Evolutionary conservation across 768 basidiomycete species (phyloP), one percentile per base, ranked within the genome.

Genomic region (Sarcomyxa edulis): DNA sequence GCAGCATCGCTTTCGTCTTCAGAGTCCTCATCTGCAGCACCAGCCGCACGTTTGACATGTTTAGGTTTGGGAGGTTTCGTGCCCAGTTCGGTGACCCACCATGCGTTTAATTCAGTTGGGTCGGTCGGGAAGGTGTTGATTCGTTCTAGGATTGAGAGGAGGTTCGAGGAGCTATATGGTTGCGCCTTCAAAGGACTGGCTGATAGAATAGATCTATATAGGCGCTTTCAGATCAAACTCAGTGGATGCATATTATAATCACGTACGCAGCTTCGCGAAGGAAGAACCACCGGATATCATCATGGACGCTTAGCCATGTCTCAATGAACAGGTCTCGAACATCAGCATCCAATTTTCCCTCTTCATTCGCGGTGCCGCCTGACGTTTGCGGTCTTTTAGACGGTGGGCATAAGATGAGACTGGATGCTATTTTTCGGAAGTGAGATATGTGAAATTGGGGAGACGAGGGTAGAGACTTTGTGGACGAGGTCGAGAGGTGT

Each of bases 211-310:
- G 38, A 50, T 27, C 45, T 61, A 35, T 18, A 19, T 7, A 6
- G 15, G n/a, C n/a, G n/a, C n/a, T n/a, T n/a, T n/a, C n/a, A n/a
- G n/a, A n/a, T n/a, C n/a, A n/a, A n/a, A n/a, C n/a, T n/a, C n/a
- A n/a, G n/a, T n/a, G n/a, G n/a, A n/a, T n/a, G n/a, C n/a, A n/a
- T n/a, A n/a, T n/a, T n/a, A n/a, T n/a, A 33, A 19, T 34, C 5
- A 64, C 74, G 42, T 58, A 85, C 89, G 69, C 74, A 39, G 84
- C 69, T 51, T 92, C 86, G 29, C 84, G 74, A 23, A 95, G 70
- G 65, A 91, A 92, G 64, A 85, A 88, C 86, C 86, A 94, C 42
- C 91, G 76, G 22, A 94, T 65, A 50, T 95, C 91, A 50, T 90
- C 85, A 54, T 86, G 53, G 9, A 84, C 76, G 46, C 77, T 80